phyloP scores from a whole-genome alignment of 1,139 yeast species.

The Taiozyma sp. region DNA sequence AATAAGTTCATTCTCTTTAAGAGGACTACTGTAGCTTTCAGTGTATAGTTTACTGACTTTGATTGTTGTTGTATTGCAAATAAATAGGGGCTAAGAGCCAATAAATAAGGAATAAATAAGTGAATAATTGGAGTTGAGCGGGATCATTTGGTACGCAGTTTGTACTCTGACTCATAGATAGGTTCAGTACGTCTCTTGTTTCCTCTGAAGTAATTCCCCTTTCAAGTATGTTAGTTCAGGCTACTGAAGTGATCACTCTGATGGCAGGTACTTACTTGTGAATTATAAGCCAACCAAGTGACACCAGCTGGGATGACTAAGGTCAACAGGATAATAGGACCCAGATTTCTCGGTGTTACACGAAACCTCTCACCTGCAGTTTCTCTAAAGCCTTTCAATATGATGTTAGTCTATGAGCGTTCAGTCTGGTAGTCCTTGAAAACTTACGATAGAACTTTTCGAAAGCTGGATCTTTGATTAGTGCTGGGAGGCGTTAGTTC shows the following conservation, averaged over 20 bases:
- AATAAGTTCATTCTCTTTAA: background rate
- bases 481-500: slow-evolving; percentile 8
- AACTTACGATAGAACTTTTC: slow-evolving; percentile 22
- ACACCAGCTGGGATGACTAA: slow-evolving; percentile 17
- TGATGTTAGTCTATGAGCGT: background rate
- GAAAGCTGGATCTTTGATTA: slow-evolving; percentile 21
- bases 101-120: slow-evolving; percentile 1
- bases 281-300: slow-evolving; percentile 18
- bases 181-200: slow-evolving; percentile 19
- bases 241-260: no score
- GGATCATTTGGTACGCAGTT: slow-evolving; percentile 2
- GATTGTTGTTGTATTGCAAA: background rate
- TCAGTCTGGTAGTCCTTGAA: background rate
- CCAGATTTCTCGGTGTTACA: slow-evolving; percentile 18
- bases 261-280: slow-evolving; percentile 5
- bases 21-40: background rate
- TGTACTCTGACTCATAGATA: slow-evolving; percentile 18
- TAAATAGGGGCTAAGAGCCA: background rate
- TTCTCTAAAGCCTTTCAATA: slow-evolving; percentile 16
- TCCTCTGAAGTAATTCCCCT: slow-evolving; percentile 20
- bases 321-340: slow-evolving; percentile 13
- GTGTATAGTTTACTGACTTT: no score
- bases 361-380: slow-evolving; percentile 17
- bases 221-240: background rate
- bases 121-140: background rate